phyloP scores from a whole-genome alignment of 192 early-diverging fungal genomes.

The Mycoemilia scoparia region DNA sequence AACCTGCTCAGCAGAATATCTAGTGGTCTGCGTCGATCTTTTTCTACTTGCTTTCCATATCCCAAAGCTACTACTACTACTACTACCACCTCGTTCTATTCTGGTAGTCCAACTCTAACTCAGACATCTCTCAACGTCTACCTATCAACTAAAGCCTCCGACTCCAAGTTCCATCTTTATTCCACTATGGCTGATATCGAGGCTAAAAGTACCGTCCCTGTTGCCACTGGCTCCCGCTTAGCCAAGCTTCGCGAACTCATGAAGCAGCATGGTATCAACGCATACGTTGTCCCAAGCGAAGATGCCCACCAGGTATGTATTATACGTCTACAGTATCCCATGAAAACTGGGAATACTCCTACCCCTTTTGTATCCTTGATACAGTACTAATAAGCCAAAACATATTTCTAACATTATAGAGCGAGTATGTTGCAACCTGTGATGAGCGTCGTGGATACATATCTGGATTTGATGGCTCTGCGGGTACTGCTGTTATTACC shows the following conservation, averaged over 20 bases:
- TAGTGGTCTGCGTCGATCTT: too few species aligned
- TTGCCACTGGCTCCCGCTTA: constrained; percentile 34
- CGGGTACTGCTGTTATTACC: constrained; percentile 83
- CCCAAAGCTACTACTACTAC: neutral
- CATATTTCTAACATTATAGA: constrained; percentile 26
- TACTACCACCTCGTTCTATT: constrained; percentile 1
- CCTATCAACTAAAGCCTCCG: neutral
- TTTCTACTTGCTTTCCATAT: constrained; percentile 11
- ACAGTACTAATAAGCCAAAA: neutral
- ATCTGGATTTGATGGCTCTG: constrained; percentile 93
- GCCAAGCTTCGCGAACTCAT: constrained; percentile 42
- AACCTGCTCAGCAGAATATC: constrained; percentile 10
- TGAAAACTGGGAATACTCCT: neutral
- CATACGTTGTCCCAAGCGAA: constrained; percentile 76
- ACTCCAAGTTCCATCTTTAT: constrained; percentile 2
- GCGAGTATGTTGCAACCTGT: constrained; percentile 83
- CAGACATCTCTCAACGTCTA: constrained; percentile 1
- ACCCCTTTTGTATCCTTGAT: neutral
- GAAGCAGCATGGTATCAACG: constrained; percentile 33
- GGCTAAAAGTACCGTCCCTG: constrained; percentile 10
- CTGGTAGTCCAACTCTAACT: neutral
- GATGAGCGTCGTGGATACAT: constrained; percentile 82
- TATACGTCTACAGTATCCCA: neutral
- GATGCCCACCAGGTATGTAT: constrained; percentile 79
- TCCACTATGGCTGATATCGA: neutral